phyloP scores from a whole-genome alignment of 495 filamentous ascomycete genomes.

The Cercophora scortea region DNA sequence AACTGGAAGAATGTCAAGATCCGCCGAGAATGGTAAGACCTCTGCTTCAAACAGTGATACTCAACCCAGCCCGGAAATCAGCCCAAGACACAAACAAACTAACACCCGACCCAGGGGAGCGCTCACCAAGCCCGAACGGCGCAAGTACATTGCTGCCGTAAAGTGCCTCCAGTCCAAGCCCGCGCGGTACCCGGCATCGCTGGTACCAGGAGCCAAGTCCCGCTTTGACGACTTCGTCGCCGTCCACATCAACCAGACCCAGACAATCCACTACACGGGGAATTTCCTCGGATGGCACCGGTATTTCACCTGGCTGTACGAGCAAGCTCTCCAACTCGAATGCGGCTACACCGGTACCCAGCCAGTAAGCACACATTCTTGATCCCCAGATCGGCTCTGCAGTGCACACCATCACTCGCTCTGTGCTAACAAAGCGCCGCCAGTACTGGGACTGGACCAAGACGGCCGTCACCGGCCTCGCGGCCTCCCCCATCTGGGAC shows the following conservation, averaged over 20 bases:
- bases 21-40: constrained; percentile 32
- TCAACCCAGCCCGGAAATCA: background rate
- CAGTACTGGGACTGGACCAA: constrained; percentile 17
- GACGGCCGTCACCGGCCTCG: constrained; percentile 28
- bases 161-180: constrained; percentile 49
- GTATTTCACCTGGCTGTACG: constrained; percentile 55
- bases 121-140: constrained; percentile 37
- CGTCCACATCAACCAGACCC: constrained; percentile 55
- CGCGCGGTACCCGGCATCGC: constrained; percentile 20
- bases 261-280: constrained; percentile 50
- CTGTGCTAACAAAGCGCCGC: no score
- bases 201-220: constrained; percentile 20
- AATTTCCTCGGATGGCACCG: constrained; percentile 49
- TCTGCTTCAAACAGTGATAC: no score
- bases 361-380: constrained; percentile 4
- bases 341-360: constrained; percentile 55
- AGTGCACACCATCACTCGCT: no score
- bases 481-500: constrained; percentile 15
- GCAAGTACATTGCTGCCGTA: constrained; percentile 54
- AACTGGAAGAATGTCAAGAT: constrained; percentile 26
- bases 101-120: constrained; percentile 29
- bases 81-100: background rate
- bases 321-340: constrained; percentile 55
- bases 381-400: constrained; percentile 20
- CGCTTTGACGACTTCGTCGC: constrained; percentile 60